A percentile compares a stretch with the other conserved stretches of the same genome.
These are phyloP conservation scores for Mortierella sp. DNA, from an alignment of 371 early-diverging fungal species.

Conservation along the genomic window DNA sequence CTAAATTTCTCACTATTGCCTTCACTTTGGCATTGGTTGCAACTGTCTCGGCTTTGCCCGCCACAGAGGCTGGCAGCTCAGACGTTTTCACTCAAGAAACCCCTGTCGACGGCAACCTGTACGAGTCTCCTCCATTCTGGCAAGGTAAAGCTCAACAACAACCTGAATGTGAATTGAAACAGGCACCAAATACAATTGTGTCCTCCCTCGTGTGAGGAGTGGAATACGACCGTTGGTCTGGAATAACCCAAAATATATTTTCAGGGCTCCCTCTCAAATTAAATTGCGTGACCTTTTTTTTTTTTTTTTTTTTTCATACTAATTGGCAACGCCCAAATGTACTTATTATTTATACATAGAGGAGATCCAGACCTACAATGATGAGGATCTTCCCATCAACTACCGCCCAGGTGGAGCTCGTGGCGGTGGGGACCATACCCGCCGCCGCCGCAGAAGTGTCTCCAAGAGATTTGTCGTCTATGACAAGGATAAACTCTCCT, in stretches of 20 bases:
- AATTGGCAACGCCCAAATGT: neutral
- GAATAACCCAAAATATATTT: no score
- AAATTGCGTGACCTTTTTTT: no score
- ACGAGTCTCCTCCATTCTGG: slow-evolving; percentile 52
- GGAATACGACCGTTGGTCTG: no score
- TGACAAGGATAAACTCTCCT: slow-evolving; percentile 13
- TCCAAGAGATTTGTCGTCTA: slow-evolving; percentile 32
- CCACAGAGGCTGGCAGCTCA: neutral
- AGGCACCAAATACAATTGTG: neutral
- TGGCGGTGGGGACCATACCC: slow-evolving; percentile 20
- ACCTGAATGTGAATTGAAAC: neutral
- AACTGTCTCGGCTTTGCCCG: slow-evolving; percentile 16
- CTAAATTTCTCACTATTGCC: slow-evolving; percentile 30
- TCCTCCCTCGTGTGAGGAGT: neutral
- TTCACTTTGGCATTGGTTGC: slow-evolving; percentile 29
- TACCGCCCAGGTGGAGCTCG: slow-evolving; percentile 28
- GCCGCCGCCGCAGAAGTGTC: slow-evolving; percentile 21
- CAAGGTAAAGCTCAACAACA: slow-evolving; percentile 13
- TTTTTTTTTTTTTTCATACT: no score
- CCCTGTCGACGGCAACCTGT: slow-evolving; percentile 9
- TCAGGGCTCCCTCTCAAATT: no score
- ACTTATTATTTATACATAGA: neutral
- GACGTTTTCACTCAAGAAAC: slow-evolving; percentile 15
- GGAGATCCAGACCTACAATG: neutral
- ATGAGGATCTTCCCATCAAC: slow-evolving; percentile 26